phyloP scores from a whole-genome alignment of 2,329 filamentous ascomycete genomes.

The Aureobasidium uvarum region DNA sequence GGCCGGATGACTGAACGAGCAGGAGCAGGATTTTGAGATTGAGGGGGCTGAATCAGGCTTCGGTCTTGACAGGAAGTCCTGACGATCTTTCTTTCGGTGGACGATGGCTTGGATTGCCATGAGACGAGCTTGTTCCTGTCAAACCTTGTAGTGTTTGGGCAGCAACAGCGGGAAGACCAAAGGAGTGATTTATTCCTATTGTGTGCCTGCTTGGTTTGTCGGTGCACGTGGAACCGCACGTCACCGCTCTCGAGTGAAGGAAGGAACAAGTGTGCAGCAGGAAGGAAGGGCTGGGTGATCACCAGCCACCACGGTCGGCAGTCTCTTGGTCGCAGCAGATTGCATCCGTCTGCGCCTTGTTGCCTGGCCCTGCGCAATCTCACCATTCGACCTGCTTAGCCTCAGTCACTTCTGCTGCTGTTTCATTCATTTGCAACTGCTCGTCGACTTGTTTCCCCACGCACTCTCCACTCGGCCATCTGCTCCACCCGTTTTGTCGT shows the following conservation, averaged over 20 bases:
- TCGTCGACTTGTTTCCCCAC: constrained; percentile 12
- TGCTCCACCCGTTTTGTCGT: constrained; percentile 9
- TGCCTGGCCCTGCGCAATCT: constrained; percentile 22
- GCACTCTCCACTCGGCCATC: constrained; percentile 16
- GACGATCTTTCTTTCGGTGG: constrained; percentile 3
- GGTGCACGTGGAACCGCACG: constrained; percentile 5
- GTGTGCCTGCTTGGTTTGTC: constrained; percentile 12
- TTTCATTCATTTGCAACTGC: constrained; percentile 6
- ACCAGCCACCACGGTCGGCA: constrained; percentile 19
- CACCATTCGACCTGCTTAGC: background rate
- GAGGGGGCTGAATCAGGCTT: constrained; percentile 15
- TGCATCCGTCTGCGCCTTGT: constrained; percentile 17
- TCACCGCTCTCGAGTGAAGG: constrained; percentile 8
- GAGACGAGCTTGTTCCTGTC: background rate
- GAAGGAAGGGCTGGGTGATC: constrained; percentile 10
- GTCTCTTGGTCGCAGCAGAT: constrained; percentile 4
- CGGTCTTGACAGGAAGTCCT: constrained; percentile 19
- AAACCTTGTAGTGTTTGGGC: constrained; percentile 22
- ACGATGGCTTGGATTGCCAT: background rate
- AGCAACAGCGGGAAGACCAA: constrained; percentile 11
- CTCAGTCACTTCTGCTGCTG: background rate
- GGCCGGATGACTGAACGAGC: background rate
- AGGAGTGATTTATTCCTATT: background rate
- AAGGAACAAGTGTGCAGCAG: constrained; percentile 8
- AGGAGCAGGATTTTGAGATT: background rate